Base-by-base conservation (phyloP, 176 grass and related monocot species). In the Oryza meridionalis region DNA sequence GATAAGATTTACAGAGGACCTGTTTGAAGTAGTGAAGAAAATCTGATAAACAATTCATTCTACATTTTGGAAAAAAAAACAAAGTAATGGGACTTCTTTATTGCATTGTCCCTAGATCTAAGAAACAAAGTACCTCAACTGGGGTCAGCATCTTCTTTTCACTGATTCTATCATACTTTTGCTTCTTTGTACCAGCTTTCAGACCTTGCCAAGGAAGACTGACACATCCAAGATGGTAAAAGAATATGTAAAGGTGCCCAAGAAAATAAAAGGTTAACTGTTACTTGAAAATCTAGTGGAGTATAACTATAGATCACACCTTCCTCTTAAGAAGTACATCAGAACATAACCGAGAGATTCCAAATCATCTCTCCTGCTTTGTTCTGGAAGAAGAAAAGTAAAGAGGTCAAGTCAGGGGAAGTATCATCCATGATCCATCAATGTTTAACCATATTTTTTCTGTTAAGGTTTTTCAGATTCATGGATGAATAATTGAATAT, bases 271-370 rank as follows among this genome's bases (percentile, higher is more conserved):
- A 58, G 70, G 37, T 53, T 46, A 24, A 16, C 63, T 69, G 15
- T 72, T 76, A 46, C 59, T 63, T 8, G 15, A 80, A 69, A 76
- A 71, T 65, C 76, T 22, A 81, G 26, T 19, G 58, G 50, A 86
- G 10, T 37, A 67, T 17, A 49, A 49, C 77, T 44, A 35, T 42
- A 55, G 37, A 49, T 65, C 76, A 35, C 55, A 95, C 93, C 93
- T 95, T 92, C 93, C 93, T 93, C 90, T 92, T 73, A 96, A 87
- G 73, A 93, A 96, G 84, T 96, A 96, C 88, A 96, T 96, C 66
- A 96, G 77, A 15, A 96, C 86, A 59, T 93, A 96, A 89, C 93
- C 90, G 88, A 95, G 93, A 77, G 93, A 95, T 88, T 95, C 93
- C 82, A 95, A 78, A 69, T 95, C 93, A 84, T 96, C 93, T 78